A percentile compares a stretch with the other conserved stretches of the same genome.
Conservation (phyloP, 495 filamentous ascomycete genomes). For the Clohesyomyces aquaticus region DNA sequence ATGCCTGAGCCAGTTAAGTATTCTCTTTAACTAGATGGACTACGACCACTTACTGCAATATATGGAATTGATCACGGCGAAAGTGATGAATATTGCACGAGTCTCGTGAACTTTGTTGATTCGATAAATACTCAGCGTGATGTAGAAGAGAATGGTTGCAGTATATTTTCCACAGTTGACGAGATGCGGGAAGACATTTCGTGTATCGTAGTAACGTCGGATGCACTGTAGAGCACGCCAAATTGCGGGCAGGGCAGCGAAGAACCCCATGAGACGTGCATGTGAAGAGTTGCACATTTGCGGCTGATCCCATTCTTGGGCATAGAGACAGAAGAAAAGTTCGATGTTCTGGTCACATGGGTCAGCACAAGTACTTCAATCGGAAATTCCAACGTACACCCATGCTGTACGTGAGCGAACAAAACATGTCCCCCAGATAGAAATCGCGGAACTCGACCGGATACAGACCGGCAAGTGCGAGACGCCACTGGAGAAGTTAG, state of each 20-base stretch:
- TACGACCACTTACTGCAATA: constrained; percentile 60
- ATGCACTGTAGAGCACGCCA: constrained; percentile 91
- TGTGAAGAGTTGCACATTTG: constrained; percentile 80
- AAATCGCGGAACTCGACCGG: constrained; percentile 97
- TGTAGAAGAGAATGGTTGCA: constrained; percentile 79
- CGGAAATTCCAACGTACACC: constrained; percentile 67
- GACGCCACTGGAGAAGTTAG: constrained; percentile 64
- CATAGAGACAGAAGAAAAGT: constrained; percentile 94
- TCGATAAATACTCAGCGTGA: constrained; percentile 78
- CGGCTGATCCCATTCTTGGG: constrained; percentile 70
- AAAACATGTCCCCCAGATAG: constrained; percentile 96
- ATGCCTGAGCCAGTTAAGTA: constrained; percentile 49
- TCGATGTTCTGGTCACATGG: constrained; percentile 68
- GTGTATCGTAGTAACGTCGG: constrained; percentile 84
- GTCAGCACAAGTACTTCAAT: constrained; percentile 23
- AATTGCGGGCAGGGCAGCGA: constrained; percentile 79
- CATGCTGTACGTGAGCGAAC: constrained; percentile 87
- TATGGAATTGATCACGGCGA: constrained; percentile 75
- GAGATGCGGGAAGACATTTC: constrained; percentile 87
- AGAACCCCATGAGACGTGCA: constrained; percentile 83
- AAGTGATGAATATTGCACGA: constrained; percentile 73
- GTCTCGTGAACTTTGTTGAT: constrained; percentile 62
- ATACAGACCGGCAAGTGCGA: constrained; percentile 82
- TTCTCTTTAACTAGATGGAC: neutral
- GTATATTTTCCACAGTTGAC: constrained; percentile 91